Percentiles rank a stretch among this genome's conserved stretches.
phyloP scores from a whole-genome alignment of 2,329 filamentous ascomycete species.

The Colletotrichum theobromicola region DNA sequence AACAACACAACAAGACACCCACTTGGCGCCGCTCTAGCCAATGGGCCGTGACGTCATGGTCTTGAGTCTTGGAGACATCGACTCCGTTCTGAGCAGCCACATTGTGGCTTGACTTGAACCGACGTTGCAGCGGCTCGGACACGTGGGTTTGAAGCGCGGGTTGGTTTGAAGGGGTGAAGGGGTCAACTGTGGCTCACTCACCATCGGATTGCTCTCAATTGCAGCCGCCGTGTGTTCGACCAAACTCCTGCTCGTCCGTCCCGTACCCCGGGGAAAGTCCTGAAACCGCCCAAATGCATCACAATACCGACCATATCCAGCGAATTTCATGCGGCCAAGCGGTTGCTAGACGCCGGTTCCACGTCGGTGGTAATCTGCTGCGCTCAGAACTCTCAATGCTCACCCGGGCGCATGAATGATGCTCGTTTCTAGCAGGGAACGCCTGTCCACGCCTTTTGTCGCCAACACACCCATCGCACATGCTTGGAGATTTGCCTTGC shows the following conservation, averaged over 20 bases:
- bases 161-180: neutral
- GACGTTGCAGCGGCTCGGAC: neutral
- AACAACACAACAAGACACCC: neutral
- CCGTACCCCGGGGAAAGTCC: neutral
- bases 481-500: neutral
- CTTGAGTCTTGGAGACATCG: neutral
- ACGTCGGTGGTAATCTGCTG: neutral
- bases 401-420: slow-evolving; percentile 16
- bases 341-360: slow-evolving; percentile 9
- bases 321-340: slow-evolving; percentile 18
- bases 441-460: neutral
- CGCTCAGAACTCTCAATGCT: neutral
- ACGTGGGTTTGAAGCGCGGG: neutral
- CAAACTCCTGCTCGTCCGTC: neutral
- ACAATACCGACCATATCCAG: neutral
- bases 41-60: neutral
- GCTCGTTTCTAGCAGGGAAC: slow-evolving; percentile 13
- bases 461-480: neutral
- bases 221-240: neutral
- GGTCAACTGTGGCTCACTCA: neutral
- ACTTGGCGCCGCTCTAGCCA: neutral
- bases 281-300: slow-evolving; percentile 12
- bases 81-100: neutral
- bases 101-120: neutral
- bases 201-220: neutral